Base-by-base conservation (phyloP, 768 basidiomycete genomes). In the Pulveroboletus ravenelii region DNA sequence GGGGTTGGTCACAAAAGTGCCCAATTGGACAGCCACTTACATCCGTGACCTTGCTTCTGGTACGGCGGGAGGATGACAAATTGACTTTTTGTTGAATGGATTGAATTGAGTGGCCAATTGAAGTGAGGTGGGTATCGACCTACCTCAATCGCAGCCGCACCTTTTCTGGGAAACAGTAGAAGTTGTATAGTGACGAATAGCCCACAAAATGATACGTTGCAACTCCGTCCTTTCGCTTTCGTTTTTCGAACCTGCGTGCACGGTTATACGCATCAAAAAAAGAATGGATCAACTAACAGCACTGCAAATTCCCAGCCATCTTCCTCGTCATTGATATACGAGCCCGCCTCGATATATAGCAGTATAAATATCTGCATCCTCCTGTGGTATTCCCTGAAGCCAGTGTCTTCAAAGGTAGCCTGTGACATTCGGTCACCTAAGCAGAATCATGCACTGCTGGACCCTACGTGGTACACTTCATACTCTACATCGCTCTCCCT, bases 281-380 rank as follows among this genome's bases (percentile, higher is more conserved):
- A n/a, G 31, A 38, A 20, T 3, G 20, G 13, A 15, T 23, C 12
- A 78, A n/a, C 91, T 50, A 60, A 96, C 88, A 96, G 69, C 1
- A 92, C 74, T 37, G 84, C 79, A 66, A 98, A 97, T 65, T 97
- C 92, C 95, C 95, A 98, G 2, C 78, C 75, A 18, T 93, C 87
- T 64, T 98, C 95, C 6, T 90, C 89, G 57, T 97, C 95, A 60
- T 86, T 81, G 57, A 99, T 90, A 67, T 93, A 98, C 12, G 89
- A 92, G 3, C 94, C 96, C 10, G 81, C 96, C 64, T 99, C 96
- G 60, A 99, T 93, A 70, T 91, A 97, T 6, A 99, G 74, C 48
- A 95, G 66, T 56, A 97, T 91, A 66, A 96, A 97, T 44, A 97
- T 64, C 69, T 98, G 96, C 88, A 96, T 95, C 47, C 81, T 75